Evolutionary conservation across 192 early-diverging fungal genomes (phyloP).

Genomic region (Gamsiella multidivaricata): DNA sequence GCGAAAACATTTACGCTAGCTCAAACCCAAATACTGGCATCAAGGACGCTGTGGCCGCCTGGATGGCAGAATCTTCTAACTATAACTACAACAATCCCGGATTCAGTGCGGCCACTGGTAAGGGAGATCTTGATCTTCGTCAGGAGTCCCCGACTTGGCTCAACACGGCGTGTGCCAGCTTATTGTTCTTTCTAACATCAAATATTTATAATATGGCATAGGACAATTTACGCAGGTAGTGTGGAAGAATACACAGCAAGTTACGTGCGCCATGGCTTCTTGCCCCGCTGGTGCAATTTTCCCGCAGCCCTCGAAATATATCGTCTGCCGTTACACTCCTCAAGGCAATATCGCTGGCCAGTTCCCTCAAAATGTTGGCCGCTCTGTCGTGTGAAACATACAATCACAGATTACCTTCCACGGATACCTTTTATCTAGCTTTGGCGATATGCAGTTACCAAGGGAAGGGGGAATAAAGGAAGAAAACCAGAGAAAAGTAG

Average conservation of each 20-base stretch:
- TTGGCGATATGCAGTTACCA: too few species aligned
- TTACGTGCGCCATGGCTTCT: constrained; percentile 9
- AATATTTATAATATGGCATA: background rate
- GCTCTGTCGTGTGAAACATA: background rate
- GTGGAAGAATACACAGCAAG: constrained; percentile 23
- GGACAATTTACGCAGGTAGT: constrained; percentile 26
- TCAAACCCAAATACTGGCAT: background rate
- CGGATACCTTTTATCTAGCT: too few species aligned
- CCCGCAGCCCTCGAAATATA: constrained; percentile 4
- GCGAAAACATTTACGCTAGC: constrained; percentile 12
- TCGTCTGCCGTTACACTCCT: constrained; percentile 25
- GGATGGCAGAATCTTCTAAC: constrained; percentile 7
- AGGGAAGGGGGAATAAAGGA: too few species aligned
- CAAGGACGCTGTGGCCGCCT: background rate
- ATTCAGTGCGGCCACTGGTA: constrained; percentile 7
- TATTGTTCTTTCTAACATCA: background rate
- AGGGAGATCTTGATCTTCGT: too few species aligned
- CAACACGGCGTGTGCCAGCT: too few species aligned
- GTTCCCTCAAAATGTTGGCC: constrained; percentile 23
- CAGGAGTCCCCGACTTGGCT: too few species aligned
- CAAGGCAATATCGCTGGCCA: constrained; percentile 23
- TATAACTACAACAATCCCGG: constrained; percentile 12
- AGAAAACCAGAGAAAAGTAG: too few species aligned
- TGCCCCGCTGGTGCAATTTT: constrained; percentile 13
- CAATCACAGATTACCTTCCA: background rate